A percentile compares a stretch with the other conserved stretches of the same genome.
Evolutionary conservation across 345 rosid species (phyloP).

Genomic region (Aquilaria yunnanensis): DNA sequence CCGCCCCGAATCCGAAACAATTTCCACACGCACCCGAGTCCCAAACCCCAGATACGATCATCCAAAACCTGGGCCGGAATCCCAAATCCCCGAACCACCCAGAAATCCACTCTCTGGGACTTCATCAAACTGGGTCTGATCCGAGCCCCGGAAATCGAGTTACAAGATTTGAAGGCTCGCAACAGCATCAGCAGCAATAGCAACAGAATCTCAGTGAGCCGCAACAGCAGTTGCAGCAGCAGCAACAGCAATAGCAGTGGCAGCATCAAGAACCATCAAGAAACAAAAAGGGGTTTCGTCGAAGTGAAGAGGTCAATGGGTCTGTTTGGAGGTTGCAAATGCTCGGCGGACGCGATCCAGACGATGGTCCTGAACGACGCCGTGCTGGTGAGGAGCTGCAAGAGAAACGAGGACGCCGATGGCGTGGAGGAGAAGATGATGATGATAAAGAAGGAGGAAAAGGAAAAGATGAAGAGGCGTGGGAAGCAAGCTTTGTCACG

Average conservation of each 20-base stretch:
- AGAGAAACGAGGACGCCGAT: background rate
- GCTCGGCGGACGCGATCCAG: constrained; percentile 53
- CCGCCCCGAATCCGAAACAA: constrained; percentile 33
- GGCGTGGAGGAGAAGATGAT: constrained; percentile 21
- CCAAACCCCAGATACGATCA: constrained; percentile 60
- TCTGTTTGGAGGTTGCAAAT: constrained; percentile 51
- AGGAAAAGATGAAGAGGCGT: constrained; percentile 19
- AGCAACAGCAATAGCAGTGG: constrained; percentile 33
- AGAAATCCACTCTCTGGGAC: constrained; percentile 64
- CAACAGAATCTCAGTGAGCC: constrained; percentile 40
- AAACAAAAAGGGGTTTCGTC: constrained; percentile 16
- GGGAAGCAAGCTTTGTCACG: constrained; percentile 58
- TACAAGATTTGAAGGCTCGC: constrained; percentile 40
- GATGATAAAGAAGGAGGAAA: constrained; percentile 20
- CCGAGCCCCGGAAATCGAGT: constrained; percentile 73
- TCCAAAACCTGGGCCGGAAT: constrained; percentile 26
- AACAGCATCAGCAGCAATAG: constrained; percentile 20
- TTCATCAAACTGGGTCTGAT: constrained; percentile 60
- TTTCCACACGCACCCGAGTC: constrained; percentile 58
- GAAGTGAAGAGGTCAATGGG: constrained; percentile 23
- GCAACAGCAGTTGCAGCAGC: constrained; percentile 49
- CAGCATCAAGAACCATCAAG: constrained; percentile 16
- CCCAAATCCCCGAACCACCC: constrained; percentile 24
- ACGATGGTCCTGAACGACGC: constrained; percentile 31
- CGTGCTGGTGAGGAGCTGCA: constrained; percentile 17